These are phyloP conservation scores for Aleurites moluccanus DNA, from an alignment of 441 rosid genomes.

Conservation along the genomic window DNA sequence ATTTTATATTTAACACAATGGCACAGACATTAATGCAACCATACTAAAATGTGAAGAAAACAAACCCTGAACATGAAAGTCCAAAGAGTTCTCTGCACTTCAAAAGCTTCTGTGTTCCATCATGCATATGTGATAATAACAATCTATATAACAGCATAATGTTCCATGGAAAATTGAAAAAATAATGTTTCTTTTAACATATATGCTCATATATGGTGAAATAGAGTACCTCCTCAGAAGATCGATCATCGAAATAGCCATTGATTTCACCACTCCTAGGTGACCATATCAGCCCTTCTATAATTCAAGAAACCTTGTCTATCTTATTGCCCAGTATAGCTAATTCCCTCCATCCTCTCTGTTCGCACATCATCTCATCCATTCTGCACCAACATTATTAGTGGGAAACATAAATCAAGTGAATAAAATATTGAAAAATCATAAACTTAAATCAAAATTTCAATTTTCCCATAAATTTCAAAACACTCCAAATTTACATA, in stretches of 20 bases:
- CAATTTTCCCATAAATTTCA: too few species aligned
- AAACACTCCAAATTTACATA: too few species aligned
- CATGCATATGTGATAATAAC: background rate
- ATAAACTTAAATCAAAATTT: too few species aligned
- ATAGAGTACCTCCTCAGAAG: constrained; percentile 59
- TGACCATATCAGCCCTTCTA: constrained; percentile 87
- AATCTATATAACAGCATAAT: background rate
- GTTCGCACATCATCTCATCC: constrained; percentile 98
- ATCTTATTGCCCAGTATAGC: constrained; percentile 72
- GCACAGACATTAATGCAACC: background rate
- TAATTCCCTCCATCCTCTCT: constrained; percentile 91
- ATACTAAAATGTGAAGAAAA: background rate
- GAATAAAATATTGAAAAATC: too few species aligned
- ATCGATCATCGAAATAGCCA: constrained; percentile 54
- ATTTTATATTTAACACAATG: background rate
- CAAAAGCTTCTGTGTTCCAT: background rate
- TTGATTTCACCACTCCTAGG: constrained; percentile 60
- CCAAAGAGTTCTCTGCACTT: background rate
- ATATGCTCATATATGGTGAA: background rate
- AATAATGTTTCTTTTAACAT: background rate
- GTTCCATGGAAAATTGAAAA: background rate
- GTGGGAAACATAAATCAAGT: background rate
- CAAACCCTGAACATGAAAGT: background rate
- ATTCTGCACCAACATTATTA: constrained; percentile 45
- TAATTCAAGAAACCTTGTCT: constrained; percentile 71